Conservation (phyloP, 306 rosid genomes). For the Dalbergia cochinchinensis region DNA sequence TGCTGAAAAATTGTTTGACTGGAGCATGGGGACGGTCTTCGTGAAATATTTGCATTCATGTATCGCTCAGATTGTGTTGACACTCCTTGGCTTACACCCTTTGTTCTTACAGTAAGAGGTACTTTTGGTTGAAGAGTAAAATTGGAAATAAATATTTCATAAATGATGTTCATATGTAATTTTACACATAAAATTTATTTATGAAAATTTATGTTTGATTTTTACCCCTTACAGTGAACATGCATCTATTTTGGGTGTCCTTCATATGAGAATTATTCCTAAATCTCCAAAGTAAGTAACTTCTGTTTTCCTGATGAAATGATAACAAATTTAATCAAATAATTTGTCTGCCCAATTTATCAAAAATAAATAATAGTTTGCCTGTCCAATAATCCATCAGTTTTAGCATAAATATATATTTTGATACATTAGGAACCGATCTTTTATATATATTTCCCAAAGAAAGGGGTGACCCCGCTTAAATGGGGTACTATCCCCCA, state of each 20-base stretch:
- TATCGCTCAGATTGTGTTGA: constrained; percentile 5
- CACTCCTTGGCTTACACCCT: neutral
- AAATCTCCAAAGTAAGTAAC: neutral
- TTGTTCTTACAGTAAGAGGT: neutral
- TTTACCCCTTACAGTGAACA: neutral
- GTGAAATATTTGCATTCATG: neutral
- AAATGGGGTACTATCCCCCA: neutral
- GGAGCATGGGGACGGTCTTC: constrained; percentile 3
- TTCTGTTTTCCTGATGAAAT: neutral
- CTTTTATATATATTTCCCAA: neutral
- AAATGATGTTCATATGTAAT: too few relatives aligned
- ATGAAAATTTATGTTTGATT: too few relatives aligned
- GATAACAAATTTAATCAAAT: neutral
- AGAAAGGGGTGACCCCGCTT: neutral
- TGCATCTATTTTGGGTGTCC: neutral
- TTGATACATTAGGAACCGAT: neutral
- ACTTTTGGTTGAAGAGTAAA: too few relatives aligned
- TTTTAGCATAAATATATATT: neutral
- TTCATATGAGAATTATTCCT: neutral
- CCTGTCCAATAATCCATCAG: neutral
- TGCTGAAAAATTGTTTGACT: constrained; percentile 16
- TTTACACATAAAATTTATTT: too few relatives aligned
- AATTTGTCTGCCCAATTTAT: neutral
- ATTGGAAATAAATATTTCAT: too few relatives aligned
- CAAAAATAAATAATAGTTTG: too few relatives aligned